Percentiles rank a stretch among this genome's conserved stretches.
Evolutionary conservation across 192 early-diverging fungal genomes (phyloP).

Genomic region (Podila epicladia): DNA sequence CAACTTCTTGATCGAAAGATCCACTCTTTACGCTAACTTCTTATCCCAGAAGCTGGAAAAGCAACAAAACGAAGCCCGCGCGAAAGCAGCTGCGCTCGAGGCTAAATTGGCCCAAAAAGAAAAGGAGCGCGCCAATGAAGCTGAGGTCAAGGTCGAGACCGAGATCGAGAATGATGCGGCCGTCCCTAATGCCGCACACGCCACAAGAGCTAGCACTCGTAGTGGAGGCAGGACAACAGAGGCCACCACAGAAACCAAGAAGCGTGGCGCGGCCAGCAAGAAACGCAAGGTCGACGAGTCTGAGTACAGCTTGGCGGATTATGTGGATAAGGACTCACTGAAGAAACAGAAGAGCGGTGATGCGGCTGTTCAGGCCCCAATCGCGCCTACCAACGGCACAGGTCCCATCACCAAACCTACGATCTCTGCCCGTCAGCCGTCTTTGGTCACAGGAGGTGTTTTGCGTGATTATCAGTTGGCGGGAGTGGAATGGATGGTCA

Average conservation of each 20-base stretch:
- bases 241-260: not conserved
- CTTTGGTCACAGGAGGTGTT: constrained; percentile 82
- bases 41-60: constrained; percentile 79
- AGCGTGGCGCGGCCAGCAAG: constrained; percentile 28
- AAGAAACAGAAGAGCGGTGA: constrained; percentile 34
- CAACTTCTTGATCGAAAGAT: constrained; percentile 84
- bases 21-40: constrained; percentile 82
- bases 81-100: constrained; percentile 50
- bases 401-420: constrained; percentile 36
- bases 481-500: constrained; percentile 96
- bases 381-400: constrained; percentile 9
- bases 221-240: constrained; percentile 17
- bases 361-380: constrained; percentile 6
- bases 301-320: constrained; percentile 61
- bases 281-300: constrained; percentile 62
- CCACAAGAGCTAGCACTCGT: not conserved
- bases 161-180: constrained; percentile 7
- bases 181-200: not conserved
- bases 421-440: constrained; percentile 80
- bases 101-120: constrained; percentile 9
- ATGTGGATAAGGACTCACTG: constrained; percentile 55
- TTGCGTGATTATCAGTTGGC: constrained; percentile 95
- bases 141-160: constrained; percentile 13
- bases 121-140: constrained; percentile 18
- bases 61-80: constrained; percentile 74